Base-by-base conservation (phyloP, 768 basidiomycete species). In the Rhodocollybia butyracea region DNA sequence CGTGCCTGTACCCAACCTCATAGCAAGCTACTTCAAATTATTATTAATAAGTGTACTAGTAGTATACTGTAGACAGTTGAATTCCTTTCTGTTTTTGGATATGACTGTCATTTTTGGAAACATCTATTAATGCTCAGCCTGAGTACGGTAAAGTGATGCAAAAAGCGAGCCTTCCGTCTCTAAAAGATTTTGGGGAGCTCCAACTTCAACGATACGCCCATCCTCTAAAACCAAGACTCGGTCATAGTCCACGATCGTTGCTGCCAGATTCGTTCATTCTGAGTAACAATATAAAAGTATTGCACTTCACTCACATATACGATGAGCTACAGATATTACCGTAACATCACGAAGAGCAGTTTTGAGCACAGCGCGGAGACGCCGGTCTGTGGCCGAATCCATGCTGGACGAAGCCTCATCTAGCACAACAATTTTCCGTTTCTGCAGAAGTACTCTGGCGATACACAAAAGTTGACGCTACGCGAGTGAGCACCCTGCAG, bases 381-480 rank as follows among this genome's bases (percentile, higher is more conserved):
- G 31, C 34, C 51, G 36, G 38, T 57, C 56, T 15, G 56, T 57
- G 8, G 19, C 38, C 8, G 47, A 24, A 31, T 57, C 56, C 24
- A 57, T 39, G 36, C 56, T 57, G 13, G 36, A 40, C 12, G 36
- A 40, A 10, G 53, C 58, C 32, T 59, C 58, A 38, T 59, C 58
- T 15, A 59, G 38, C 17, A 59, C 39, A 17, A 59, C 55, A 34
- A 59, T 46, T 47, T 56, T 59, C 29, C 55, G 26, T 10, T 51
- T 48, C 29, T 46, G 27, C 12, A 59, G 30, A 7, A 59, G 46
- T 19, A 55, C 46, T 32, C 58, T 6, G 30, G 58, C 58, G 2
- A 59, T 39, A 26, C 58, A 59, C 5, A 59, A 41, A 26, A 59
- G 36, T 43, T 59, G 58, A 3, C 55, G 55, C 55, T 59, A 27